A percentile compares a stretch with the other conserved stretches of the same genome.
phyloP scores from a whole-genome alignment of 441 rosid species.

The Viola pubescens region DNA sequence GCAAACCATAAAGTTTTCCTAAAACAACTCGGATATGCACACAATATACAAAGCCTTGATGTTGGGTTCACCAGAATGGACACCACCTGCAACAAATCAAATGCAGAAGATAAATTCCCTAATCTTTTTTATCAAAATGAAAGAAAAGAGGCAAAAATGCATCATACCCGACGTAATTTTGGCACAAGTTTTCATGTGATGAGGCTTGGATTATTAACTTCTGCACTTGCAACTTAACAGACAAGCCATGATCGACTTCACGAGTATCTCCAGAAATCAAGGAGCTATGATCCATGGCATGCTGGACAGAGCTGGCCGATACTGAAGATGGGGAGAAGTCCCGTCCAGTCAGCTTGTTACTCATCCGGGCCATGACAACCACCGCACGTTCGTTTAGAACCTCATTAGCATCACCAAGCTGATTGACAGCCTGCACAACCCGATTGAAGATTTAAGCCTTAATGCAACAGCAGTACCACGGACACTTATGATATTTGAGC shows the following conservation, averaged over 20 bases:
- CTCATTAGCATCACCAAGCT: constrained; percentile 97
- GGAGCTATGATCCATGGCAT: constrained; percentile 55
- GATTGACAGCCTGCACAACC: constrained; percentile 76
- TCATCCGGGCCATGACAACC: constrained; percentile 94
- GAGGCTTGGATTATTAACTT: constrained; percentile 83
- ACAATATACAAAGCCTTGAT: constrained; percentile 8
- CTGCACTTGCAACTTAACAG: constrained; percentile 93
- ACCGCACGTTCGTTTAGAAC: constrained; percentile 94
- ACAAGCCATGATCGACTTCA: constrained; percentile 88
- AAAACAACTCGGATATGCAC: constrained; percentile 14
- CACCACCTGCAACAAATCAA: constrained; percentile 65
- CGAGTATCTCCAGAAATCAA: constrained; percentile 69
- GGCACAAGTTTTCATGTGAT: constrained; percentile 92
- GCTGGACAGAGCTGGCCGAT: constrained; percentile 40
- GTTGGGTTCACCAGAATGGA: constrained; percentile 70
- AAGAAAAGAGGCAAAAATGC: background rate
- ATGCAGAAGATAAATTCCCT: no score
- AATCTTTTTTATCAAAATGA: no score
- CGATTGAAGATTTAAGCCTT: constrained; percentile 11
- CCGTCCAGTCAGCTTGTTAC: constrained; percentile 90
- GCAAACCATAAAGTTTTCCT: background rate
- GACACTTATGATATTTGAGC: background rate
- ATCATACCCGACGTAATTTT: constrained; percentile 91
- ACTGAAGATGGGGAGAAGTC: constrained; percentile 65
- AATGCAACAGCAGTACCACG: background rate